phyloP scores from a whole-genome alignment of 495 filamentous ascomycete genomes.

The Trichoderma reesei region DNA sequence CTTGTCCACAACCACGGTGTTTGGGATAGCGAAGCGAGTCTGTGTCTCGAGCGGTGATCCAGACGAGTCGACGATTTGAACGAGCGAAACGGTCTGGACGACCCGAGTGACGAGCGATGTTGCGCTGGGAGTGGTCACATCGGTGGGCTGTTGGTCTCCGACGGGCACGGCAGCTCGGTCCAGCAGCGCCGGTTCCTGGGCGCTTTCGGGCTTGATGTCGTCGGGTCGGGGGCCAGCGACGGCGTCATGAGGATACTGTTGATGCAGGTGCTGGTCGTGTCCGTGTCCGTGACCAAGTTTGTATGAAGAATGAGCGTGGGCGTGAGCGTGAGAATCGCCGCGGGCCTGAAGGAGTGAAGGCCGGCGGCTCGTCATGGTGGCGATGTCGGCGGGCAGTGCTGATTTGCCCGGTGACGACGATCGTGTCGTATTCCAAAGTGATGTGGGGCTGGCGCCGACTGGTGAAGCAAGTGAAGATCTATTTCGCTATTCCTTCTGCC shows the following conservation, averaged over 20 bases:
- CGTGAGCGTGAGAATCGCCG: constrained; percentile 13
- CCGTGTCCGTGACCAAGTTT: constrained; percentile 25
- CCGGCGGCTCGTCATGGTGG: constrained; percentile 42
- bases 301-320: constrained; percentile 20
- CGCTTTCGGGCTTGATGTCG: background rate
- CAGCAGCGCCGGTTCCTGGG: background rate
- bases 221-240: background rate
- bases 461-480: background rate
- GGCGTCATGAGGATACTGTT: constrained; percentile 2
- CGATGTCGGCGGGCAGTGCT: constrained; percentile 26
- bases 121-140: background rate
- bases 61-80: constrained; percentile 32
- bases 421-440: background rate
- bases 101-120: constrained; percentile 7
- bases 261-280: constrained; percentile 15
- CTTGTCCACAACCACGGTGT: constrained; percentile 5
- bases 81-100: constrained; percentile 21
- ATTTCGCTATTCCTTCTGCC: constrained; percentile 1
- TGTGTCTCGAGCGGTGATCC: constrained; percentile 31
- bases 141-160: background rate
- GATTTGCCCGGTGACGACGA: constrained; percentile 4
- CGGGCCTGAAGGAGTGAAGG: constrained; percentile 47
- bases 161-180: background rate
- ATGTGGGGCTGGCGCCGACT: background rate
- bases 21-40: constrained; percentile 21